Conservation (phyloP, 2,329 filamentous ascomycete genomes). For the Fusarium stilboides region DNA sequence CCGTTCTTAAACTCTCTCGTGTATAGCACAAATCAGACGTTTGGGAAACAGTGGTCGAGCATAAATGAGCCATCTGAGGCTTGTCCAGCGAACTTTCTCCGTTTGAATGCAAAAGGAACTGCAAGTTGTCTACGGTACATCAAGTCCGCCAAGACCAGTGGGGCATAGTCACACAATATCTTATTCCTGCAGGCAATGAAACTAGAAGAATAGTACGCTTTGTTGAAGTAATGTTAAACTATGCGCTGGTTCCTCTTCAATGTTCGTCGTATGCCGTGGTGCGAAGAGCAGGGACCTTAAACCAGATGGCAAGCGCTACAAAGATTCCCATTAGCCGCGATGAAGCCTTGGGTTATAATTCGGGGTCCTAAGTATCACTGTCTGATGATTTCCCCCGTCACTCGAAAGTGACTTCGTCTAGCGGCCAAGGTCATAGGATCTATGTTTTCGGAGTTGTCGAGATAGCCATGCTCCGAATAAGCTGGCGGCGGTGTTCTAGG, state of each 20-base stretch:
- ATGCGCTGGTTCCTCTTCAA: neutral
- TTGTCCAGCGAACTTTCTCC: neutral
- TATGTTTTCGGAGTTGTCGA: too few relatives aligned
- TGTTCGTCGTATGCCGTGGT: neutral
- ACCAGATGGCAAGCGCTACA: neutral
- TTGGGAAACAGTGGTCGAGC: conserved; percentile 3
- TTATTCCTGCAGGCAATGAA: neutral
- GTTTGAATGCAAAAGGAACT: neutral
- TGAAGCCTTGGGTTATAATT: neutral
- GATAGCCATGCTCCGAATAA: too few relatives aligned
- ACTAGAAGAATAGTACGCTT: neutral
- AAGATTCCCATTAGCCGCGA: neutral
- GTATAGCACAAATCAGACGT: neutral
- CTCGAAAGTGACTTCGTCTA: too few relatives aligned
- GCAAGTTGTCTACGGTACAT: neutral
- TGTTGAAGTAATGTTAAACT: neutral
- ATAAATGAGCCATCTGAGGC: neutral
- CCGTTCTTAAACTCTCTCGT: conserved; percentile 7
- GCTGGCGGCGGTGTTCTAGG: too few relatives aligned
- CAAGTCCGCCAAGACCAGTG: neutral
- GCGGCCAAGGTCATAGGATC: too few relatives aligned
- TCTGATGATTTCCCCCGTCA: too few relatives aligned
- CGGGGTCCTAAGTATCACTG: too few relatives aligned
- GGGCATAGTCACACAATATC: neutral
- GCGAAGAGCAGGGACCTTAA: neutral